Percentiles rank a stretch among this genome's conserved stretches.
phyloP scores from a whole-genome alignment of 257 asterid species.

The Solanum piurae region DNA sequence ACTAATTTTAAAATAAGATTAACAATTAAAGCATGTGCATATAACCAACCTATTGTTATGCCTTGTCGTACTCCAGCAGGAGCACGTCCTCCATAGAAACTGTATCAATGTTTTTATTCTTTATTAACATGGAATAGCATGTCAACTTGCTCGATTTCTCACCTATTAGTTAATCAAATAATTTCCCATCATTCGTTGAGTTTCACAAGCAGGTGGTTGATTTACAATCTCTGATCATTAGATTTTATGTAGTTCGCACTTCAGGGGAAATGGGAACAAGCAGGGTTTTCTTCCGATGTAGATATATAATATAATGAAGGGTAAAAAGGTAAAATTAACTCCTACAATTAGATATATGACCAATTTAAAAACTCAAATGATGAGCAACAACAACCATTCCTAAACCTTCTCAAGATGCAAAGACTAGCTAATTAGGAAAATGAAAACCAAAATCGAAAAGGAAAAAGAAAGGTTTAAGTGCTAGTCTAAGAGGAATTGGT shows the following conservation, averaged over 20 bases:
- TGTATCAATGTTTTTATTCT: neutral
- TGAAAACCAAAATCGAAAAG: too few relatives aligned
- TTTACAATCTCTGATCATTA: neutral
- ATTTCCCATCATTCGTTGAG: neutral
- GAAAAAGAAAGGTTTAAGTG: neutral
- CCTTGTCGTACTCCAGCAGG: constrained; percentile 40
- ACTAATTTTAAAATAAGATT: neutral
- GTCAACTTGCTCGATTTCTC: neutral
- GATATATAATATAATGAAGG: neutral
- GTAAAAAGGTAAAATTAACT: neutral
- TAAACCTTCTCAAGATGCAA: neutral
- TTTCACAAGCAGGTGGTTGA: neutral
- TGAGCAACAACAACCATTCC: neutral
- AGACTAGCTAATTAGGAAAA: neutral
- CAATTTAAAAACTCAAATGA: neutral
- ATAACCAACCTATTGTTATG: constrained; percentile 47
- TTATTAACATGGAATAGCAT: neutral
- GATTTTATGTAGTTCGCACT: neutral
- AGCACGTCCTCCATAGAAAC: neutral
- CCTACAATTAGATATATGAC: neutral
- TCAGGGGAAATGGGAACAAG: neutral
- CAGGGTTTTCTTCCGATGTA: neutral
- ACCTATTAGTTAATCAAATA: neutral
- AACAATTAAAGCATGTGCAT: neutral
- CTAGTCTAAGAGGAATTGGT: neutral